These are phyloP conservation scores for Hyaloscypha hepaticicola DNA, from an alignment of 495 filamentous ascomycete species.

Conservation along the genomic window DNA sequence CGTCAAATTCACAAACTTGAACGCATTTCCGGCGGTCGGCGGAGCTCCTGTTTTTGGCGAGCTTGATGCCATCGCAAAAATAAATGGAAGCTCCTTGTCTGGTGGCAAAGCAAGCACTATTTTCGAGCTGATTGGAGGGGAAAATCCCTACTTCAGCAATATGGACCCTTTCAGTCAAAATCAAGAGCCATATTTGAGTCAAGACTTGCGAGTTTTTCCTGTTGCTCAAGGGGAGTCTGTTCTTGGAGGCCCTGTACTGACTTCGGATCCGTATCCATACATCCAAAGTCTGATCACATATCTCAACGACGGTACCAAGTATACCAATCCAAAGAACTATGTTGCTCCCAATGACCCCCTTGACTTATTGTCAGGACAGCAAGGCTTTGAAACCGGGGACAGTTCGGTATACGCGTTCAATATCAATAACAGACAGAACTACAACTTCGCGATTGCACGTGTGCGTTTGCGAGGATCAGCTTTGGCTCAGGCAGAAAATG, in stretches of 20 bases:
- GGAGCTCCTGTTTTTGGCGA: too few relatives aligned
- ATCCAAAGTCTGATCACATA: slow-evolving; percentile 1
- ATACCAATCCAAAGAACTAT: neutral
- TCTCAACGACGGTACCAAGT: neutral
- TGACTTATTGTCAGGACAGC: neutral
- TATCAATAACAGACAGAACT: neutral
- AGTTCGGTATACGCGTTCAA: neutral
- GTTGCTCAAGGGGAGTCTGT: neutral
- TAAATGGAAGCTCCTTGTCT: too few relatives aligned
- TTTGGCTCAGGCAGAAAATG: neutral
- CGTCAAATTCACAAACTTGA: neutral
- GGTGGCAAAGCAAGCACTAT: neutral
- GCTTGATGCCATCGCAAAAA: too few relatives aligned
- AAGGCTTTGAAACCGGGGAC: neutral
- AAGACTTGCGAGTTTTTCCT: neutral
- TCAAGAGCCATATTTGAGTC: neutral
- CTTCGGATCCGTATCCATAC: neutral
- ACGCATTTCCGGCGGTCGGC: too few relatives aligned
- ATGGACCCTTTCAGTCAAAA: neutral
- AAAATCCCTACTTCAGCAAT: neutral
- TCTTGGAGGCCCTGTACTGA: neutral
- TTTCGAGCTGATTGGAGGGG: neutral
- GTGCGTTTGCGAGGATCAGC: slow-evolving; percentile 2
- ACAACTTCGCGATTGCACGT: slow-evolving; percentile 7
- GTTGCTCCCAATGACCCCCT: neutral